phyloP scores from a whole-genome alignment of 2,329 filamentous ascomycete species.

The Dothistroma pini region DNA sequence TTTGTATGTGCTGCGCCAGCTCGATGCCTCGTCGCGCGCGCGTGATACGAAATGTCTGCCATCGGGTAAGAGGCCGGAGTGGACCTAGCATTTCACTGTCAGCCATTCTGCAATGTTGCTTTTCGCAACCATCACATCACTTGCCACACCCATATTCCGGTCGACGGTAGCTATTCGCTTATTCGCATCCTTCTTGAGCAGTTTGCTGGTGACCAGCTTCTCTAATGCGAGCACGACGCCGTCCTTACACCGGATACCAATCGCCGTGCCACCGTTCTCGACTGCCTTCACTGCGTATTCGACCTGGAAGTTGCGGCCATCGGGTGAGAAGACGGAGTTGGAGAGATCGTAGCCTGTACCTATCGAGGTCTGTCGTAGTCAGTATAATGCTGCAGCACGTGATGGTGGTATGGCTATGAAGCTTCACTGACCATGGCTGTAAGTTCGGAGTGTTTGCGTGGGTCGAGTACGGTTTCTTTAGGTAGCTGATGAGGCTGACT shows the following conservation, averaged over 20 bases:
- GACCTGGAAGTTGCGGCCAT: slow-evolving; percentile 97
- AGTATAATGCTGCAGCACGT: slow-evolving; percentile 6
- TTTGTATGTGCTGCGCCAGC: slow-evolving; percentile 93
- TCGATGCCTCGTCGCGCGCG: slow-evolving; percentile 86
- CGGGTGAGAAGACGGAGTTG: slow-evolving; percentile 99
- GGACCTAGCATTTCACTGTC: slow-evolving; percentile 59
- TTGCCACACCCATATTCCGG: slow-evolving; percentile 86
- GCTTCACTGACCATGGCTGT: slow-evolving; percentile 30
- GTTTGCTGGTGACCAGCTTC: slow-evolving; percentile 93
- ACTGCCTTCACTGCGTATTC: slow-evolving; percentile 99
- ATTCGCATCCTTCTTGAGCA: slow-evolving; percentile 91
- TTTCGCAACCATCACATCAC: slow-evolving; percentile 35
- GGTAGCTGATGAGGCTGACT: background rate
- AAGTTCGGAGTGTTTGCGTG: slow-evolving; percentile 7
- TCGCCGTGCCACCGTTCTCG: slow-evolving; percentile 92
- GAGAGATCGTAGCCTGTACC: slow-evolving; percentile 98
- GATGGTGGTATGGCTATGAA: background rate
- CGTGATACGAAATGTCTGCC: slow-evolving; percentile 92
- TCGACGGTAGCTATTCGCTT: slow-evolving; percentile 96
- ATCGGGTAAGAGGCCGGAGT: slow-evolving; percentile 90
- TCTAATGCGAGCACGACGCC: slow-evolving; percentile 94
- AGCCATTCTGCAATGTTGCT: slow-evolving; percentile 1
- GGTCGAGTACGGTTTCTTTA: background rate
- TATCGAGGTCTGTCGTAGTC: slow-evolving; percentile 80
- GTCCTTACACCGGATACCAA: slow-evolving; percentile 96